Evolutionary conservation across 495 filamentous ascomycete species (phyloP).

Genomic region (Wilcoxina mikolae): DNA sequence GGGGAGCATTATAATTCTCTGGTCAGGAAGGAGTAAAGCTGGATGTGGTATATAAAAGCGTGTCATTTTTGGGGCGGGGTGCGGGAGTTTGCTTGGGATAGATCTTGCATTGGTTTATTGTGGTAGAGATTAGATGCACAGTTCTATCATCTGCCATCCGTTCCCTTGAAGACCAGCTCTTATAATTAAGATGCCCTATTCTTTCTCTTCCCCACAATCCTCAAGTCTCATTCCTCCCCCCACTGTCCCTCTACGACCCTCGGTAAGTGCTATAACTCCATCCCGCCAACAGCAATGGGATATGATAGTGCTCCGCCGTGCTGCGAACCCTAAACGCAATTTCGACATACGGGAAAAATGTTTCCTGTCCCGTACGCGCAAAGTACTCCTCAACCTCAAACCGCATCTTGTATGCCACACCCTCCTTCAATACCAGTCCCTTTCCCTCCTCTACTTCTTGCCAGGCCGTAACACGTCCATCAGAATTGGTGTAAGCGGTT

Average conservation of each 20-base stretch:
- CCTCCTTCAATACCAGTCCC: conserved; percentile 17
- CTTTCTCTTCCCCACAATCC: background rate
- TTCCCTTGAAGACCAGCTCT: too few species aligned
- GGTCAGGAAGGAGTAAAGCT: conserved; percentile 32
- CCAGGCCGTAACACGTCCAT: conserved; percentile 78
- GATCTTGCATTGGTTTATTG: background rate
- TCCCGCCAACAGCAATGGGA: conserved; percentile 75
- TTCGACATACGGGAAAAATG: conserved; percentile 86
- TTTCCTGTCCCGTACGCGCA: conserved; percentile 48
- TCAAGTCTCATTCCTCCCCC: background rate
- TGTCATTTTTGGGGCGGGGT: too few species aligned
- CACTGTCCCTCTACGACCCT: conserved; percentile 39
- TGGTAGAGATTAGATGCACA: too few species aligned
- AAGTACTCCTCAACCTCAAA: conserved; percentile 29
- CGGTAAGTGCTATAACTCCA: conserved; percentile 91
- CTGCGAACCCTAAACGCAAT: conserved; percentile 62
- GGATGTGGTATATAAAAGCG: background rate
- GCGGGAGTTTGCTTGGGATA: too few species aligned
- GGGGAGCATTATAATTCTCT: conserved; percentile 97
- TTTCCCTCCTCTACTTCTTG: background rate
- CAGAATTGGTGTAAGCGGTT: conserved; percentile 59
- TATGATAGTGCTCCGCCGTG: conserved; percentile 70
- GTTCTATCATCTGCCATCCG: too few species aligned
- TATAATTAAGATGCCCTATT: background rate
- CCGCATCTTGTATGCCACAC: conserved; percentile 21